Conservation (phyloP, 2,329 filamentous ascomycete species). For the Mycosphaerella arachidis region DNA sequence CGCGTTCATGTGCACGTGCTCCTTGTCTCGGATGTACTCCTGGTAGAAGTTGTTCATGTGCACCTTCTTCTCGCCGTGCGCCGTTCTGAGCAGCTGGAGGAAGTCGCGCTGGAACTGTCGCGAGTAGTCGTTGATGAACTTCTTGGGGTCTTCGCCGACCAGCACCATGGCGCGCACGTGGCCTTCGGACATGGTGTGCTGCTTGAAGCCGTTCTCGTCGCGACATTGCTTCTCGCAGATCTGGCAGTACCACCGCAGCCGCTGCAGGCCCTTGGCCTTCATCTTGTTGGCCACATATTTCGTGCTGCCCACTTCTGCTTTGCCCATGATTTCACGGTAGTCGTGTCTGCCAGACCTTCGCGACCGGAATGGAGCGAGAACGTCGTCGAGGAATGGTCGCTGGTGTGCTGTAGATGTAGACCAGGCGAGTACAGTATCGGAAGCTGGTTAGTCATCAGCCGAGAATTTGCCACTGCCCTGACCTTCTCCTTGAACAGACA, state of each 20-base stretch:
- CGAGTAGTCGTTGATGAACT: constrained; percentile 76
- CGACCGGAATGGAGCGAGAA: background rate
- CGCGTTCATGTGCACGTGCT: constrained; percentile 90
- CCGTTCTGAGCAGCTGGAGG: constrained; percentile 68
- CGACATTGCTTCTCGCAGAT: constrained; percentile 72
- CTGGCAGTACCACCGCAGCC: constrained; percentile 85
- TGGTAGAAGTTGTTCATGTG: constrained; percentile 93
- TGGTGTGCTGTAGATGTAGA: background rate
- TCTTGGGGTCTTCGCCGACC: constrained; percentile 81
- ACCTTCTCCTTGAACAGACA: no score
- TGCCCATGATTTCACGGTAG: constrained; percentile 62
- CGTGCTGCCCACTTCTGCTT: constrained; percentile 86
- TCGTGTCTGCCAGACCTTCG: constrained; percentile 4
- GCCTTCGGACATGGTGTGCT: constrained; percentile 73
- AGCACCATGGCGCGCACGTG: constrained; percentile 87
- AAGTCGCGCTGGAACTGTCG: constrained; percentile 80
- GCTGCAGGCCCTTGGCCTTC: constrained; percentile 72
- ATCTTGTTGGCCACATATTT: constrained; percentile 88
- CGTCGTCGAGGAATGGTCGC: background rate
- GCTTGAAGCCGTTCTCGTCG: constrained; percentile 85
- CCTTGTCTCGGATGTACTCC: constrained; percentile 80
- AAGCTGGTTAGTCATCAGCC: background rate
- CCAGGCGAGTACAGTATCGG: background rate
- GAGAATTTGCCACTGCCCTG: background rate
- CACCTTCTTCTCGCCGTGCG: constrained; percentile 86